These are phyloP conservation scores for Saturnispora silvae DNA, from an alignment of 805 yeast species.

Conservation along the genomic window DNA sequence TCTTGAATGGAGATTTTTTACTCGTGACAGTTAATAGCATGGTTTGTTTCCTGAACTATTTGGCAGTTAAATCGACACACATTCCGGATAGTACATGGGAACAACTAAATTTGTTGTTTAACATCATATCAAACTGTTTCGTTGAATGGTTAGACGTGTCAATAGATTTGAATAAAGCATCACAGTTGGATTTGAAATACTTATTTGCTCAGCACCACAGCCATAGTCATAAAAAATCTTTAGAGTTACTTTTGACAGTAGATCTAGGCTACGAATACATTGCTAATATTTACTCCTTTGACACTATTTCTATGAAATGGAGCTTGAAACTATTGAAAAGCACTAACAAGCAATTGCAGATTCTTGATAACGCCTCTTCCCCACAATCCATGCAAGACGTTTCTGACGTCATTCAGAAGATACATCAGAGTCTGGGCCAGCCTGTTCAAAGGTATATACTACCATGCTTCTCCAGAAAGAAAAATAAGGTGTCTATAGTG, in stretches of 20 bases:
- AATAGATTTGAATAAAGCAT: background rate
- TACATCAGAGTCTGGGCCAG: background rate
- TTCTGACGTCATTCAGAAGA: background rate
- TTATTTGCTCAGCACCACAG: background rate
- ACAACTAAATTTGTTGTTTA: slow-evolving; percentile 16
- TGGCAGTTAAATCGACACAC: background rate
- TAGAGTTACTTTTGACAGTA: background rate
- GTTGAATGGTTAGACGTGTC: background rate
- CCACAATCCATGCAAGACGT: background rate
- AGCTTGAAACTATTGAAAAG: slow-evolving; percentile 1
- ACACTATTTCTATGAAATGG: slow-evolving; percentile 1
- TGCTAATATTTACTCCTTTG: background rate
- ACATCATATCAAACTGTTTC: slow-evolving; percentile 14
- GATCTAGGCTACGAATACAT: background rate
- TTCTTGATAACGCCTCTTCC: background rate
- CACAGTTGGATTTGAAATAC: slow-evolving; percentile 2
- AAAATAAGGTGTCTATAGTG: slow-evolving; percentile 1
- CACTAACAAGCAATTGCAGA: background rate
- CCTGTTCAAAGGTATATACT: background rate
- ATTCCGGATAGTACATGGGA: slow-evolving; percentile 12
- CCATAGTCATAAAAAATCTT: background rate
- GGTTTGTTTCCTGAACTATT: slow-evolving; percentile 8
- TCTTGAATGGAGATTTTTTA: slow-evolving; percentile 7
- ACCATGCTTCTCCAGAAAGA: background rate
- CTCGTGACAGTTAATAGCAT: slow-evolving; percentile 14